Percentiles rank a stretch among this genome's conserved stretches.
These are phyloP conservation scores for Spathaspora gorwiae DNA, from an alignment of 805 yeast genomes.

Conservation along the genomic window DNA sequence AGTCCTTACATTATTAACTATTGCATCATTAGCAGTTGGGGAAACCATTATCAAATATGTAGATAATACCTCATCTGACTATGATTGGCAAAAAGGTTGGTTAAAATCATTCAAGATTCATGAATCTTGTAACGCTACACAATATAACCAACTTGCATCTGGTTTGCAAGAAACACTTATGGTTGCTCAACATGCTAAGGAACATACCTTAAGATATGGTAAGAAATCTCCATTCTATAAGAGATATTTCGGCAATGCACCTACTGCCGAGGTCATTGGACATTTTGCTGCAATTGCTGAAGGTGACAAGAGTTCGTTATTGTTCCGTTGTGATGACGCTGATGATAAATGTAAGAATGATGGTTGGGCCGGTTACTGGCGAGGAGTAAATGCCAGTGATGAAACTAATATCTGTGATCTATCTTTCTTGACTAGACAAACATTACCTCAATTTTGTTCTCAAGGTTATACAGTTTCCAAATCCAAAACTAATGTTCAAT, in stretches of 20 bases:
- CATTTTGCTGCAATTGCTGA: constrained; percentile 26
- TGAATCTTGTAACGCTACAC: constrained; percentile 13
- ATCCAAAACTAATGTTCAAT: constrained; percentile 18
- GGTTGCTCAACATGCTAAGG: constrained; percentile 30
- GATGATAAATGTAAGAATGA: constrained; percentile 31
- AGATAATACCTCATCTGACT: neutral
- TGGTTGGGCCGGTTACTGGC: constrained; percentile 38
- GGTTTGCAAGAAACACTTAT: constrained; percentile 27
- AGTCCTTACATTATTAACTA: no score
- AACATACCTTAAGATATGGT: constrained; percentile 30
- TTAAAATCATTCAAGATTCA: constrained; percentile 11
- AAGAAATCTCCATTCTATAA: constrained; percentile 23
- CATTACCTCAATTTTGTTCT: constrained; percentile 28
- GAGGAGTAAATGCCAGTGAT: constrained; percentile 27
- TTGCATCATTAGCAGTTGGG: neutral
- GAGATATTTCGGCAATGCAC: constrained; percentile 36
- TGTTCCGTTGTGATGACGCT: constrained; percentile 37
- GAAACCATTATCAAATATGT: neutral
- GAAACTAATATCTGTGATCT: constrained; percentile 40
- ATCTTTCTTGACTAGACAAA: constrained; percentile 27
- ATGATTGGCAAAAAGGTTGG: constrained; percentile 13
- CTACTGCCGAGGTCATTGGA: constrained; percentile 33
- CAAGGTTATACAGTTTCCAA: constrained; percentile 26
- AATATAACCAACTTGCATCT: constrained; percentile 12
- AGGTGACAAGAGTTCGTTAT: constrained; percentile 26